Conservation (phyloP, 2,329 filamentous ascomycete genomes). For the Cercospora sp. region DNA sequence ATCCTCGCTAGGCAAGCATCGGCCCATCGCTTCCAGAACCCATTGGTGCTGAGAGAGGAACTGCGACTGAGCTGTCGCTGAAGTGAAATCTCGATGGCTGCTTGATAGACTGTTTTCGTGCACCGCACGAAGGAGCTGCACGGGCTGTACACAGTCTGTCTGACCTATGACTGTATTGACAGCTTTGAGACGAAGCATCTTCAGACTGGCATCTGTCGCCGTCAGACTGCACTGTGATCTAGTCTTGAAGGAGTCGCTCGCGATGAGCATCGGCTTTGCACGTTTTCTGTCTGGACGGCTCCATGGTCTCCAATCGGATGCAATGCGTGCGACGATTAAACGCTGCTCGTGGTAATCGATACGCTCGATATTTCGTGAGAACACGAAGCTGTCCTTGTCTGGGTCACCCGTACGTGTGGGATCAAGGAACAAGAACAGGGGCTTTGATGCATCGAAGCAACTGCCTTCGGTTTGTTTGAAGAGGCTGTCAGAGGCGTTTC, state of each 20-base stretch:
- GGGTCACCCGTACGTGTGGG: constrained; percentile 51
- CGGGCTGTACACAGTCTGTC: constrained; percentile 6
- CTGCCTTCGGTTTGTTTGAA: constrained; percentile 47
- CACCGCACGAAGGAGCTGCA: constrained; percentile 8
- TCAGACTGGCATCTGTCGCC: neutral
- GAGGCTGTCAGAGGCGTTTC: constrained; percentile 56
- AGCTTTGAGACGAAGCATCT: neutral
- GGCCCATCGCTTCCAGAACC: constrained; percentile 32
- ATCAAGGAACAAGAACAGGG: constrained; percentile 60
- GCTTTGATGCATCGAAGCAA: constrained; percentile 12
- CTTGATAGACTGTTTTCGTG: neutral
- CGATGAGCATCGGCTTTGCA: constrained; percentile 8
- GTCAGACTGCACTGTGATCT: neutral
- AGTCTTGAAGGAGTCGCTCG: constrained; percentile 16
- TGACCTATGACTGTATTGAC: neutral
- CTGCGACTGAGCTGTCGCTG: neutral
- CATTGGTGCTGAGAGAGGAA: constrained; percentile 21
- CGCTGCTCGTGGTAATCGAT: constrained; percentile 51
- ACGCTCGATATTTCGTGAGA: constrained; percentile 52
- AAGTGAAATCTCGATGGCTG: neutral
- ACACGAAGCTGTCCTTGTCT: constrained; percentile 56
- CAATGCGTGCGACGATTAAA: constrained; percentile 49
- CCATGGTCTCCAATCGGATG: constrained; percentile 48
- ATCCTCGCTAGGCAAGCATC: constrained; percentile 19
- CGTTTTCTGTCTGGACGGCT: neutral